Percentiles rank a stretch among this genome's conserved stretches.
These are phyloP conservation scores for Solanum stenotomum DNA, from an alignment of 257 asterid species.

Conservation along the genomic window DNA sequence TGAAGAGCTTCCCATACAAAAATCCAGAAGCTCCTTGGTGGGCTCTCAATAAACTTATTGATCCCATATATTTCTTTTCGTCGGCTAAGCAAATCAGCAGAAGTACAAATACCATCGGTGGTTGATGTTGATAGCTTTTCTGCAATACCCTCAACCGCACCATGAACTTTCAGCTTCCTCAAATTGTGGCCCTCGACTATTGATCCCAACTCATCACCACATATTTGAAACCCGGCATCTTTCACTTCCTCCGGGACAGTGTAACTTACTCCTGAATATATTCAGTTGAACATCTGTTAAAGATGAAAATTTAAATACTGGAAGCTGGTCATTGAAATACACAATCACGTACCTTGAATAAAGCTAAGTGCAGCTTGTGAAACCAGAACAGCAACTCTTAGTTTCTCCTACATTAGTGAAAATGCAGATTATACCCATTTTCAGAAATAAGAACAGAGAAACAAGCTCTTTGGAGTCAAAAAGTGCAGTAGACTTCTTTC, in stretches of 20 bases:
- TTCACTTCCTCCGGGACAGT: conserved; percentile 60
- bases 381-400: conserved; percentile 75
- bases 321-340: not conserved
- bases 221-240: conserved; percentile 58
- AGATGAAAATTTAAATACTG: not conserved
- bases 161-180: conserved; percentile 63
- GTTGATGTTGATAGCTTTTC: conserved; percentile 53
- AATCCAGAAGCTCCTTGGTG: conserved; percentile 75
- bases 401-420: conserved; percentile 62
- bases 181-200: conserved; percentile 64
- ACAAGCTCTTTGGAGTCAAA: not conserved
- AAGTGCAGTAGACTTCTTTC: not conserved
- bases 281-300: conserved; percentile 2
- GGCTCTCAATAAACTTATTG: conserved; percentile 73
- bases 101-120: conserved; percentile 38
- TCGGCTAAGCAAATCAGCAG: conserved; percentile 38
- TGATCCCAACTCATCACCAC: conserved; percentile 71
- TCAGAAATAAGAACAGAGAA: not conserved
- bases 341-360: conserved; percentile 48
- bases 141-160: conserved; percentile 59
- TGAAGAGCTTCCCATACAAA: conserved; percentile 93
- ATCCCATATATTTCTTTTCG: conserved; percentile 56
- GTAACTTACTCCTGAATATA: conserved; percentile 56
- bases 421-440: not conserved
- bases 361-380: conserved; percentile 85